Base-by-base conservation (phyloP, 768 basidiomycete genomes). In the Boletus vermiculosoides region DNA sequence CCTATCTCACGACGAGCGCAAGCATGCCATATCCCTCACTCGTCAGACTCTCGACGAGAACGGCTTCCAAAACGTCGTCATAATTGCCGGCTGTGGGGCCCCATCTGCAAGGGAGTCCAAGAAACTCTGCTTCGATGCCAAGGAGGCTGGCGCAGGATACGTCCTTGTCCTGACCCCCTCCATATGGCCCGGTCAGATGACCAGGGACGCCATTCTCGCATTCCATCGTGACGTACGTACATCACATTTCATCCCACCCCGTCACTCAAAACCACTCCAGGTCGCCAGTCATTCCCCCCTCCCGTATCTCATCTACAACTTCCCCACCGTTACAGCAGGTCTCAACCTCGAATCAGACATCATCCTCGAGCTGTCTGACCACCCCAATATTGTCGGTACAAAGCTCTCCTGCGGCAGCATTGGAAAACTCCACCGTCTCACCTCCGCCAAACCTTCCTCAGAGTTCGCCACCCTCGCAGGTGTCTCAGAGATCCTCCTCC, bases 321-420 rank as follows among this genome's bases (percentile, higher is more conserved):
- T 92, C 74, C 89, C 92, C 42, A 78, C 76, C 46, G 90, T 89
- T 52, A 88, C 87, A 15, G 86, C 91, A 1, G 91, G 92, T 15
- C 81, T 89, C 58, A 89, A 95, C 67, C 83, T 95, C 39, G 88
- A 92, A 69, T 92, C 90, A 0, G 91, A 94, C 69, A 79, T 80
- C 50, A 80, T 95, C 64, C 77, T 77, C 49, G 75, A 78, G 18
- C 80, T 94, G 34, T 85, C 88, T 4, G 71, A 80, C 45, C 91
- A 92, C 68, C 88, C 88, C 7, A 93, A 94, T 73, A 90, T 92
- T 61, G 87, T 93, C 57, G 92, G 92, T 56, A 85, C 82, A 50
- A 94, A 90, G 73, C 78, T 94, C 23, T 93, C 92, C 33, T 93
- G 91, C 68, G 91, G 87, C 5, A 87, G 85, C 63, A 84, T 94